Conservation (phyloP, 192 early-diverging fungal species). For the Coemansia sp. region DNA sequence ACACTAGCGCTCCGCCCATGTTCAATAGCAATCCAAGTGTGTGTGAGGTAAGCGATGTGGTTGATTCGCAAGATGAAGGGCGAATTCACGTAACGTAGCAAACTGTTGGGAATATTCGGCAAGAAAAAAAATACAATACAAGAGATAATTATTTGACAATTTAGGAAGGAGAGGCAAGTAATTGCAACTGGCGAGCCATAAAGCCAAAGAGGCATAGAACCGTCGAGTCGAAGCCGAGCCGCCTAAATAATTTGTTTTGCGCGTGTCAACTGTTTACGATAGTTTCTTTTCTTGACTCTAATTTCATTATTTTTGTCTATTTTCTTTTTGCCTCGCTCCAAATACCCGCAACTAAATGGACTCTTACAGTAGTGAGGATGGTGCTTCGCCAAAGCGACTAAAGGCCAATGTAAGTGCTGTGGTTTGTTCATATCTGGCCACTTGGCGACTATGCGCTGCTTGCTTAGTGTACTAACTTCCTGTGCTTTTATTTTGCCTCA, state of each 20-base stretch:
- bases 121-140: not conserved
- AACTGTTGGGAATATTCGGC: not conserved
- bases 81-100: not conserved
- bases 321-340: not conserved
- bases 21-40: conserved; percentile 14
- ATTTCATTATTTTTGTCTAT: not conserved
- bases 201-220: not conserved
- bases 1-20: conserved; percentile 53
- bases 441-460: not conserved
- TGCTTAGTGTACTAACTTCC: not conserved
- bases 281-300: not conserved
- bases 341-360: not conserved
- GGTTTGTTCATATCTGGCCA: not conserved
- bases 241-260: not conserved
- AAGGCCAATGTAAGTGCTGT: conserved; percentile 26
- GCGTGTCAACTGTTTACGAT: not conserved
- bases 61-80: not conserved
- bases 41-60: not conserved
- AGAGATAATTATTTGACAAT: not conserved
- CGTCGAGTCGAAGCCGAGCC: not conserved
- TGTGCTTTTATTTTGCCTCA: not conserved
- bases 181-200: not conserved
- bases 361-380: not conserved
- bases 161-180: not conserved
- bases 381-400: conserved; percentile 31